A percentile compares a stretch with the other conserved stretches of the same genome.
phyloP scores from a whole-genome alignment of 768 basidiomycete genomes.

The Leccinellum luteum region DNA sequence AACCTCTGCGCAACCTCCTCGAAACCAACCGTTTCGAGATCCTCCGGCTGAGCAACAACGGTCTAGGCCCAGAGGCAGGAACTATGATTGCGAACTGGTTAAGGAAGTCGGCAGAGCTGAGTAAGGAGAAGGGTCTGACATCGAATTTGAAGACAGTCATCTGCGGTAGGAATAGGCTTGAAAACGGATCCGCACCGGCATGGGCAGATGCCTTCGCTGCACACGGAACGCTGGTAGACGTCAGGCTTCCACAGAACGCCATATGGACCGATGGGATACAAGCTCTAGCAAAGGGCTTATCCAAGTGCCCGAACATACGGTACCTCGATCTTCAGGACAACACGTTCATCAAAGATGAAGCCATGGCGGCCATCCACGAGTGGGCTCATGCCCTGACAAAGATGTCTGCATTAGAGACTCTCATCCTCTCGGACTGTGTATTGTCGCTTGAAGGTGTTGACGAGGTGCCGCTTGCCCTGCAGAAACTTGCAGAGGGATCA shows the following conservation, averaged over 20 bases:
- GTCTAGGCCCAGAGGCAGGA: constrained; percentile 89
- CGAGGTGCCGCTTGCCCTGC: constrained; percentile 65
- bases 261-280: constrained; percentile 91
- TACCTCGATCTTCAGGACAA: constrained; percentile 93
- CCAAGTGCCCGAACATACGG: constrained; percentile 61
- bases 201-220: constrained; percentile 90
- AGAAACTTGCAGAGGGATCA: constrained; percentile 61
- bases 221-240: constrained; percentile 77
- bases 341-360: constrained; percentile 68
- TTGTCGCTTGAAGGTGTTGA: constrained; percentile 72
- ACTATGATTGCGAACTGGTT: constrained; percentile 82
- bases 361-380: constrained; percentile 51
- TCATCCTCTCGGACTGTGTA: constrained; percentile 92
- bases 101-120: constrained; percentile 66
- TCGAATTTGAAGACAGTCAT: constrained; percentile 79
- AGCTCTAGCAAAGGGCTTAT: constrained; percentile 71
- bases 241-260: constrained; percentile 97
- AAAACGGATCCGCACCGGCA: constrained; percentile 77
- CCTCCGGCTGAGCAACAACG: constrained; percentile 94
- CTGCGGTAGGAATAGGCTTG: constrained; percentile 95
- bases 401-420: constrained; percentile 70
- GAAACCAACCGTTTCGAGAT: constrained; percentile 75
- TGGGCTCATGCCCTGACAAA: constrained; percentile 64
- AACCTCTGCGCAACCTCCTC: constrained; percentile 90
- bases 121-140: constrained; percentile 59